Percentiles rank a stretch among this genome's conserved stretches.
Conservation (phyloP, 768 basidiomycete genomes). For the Aureoboletus auriporus region DNA sequence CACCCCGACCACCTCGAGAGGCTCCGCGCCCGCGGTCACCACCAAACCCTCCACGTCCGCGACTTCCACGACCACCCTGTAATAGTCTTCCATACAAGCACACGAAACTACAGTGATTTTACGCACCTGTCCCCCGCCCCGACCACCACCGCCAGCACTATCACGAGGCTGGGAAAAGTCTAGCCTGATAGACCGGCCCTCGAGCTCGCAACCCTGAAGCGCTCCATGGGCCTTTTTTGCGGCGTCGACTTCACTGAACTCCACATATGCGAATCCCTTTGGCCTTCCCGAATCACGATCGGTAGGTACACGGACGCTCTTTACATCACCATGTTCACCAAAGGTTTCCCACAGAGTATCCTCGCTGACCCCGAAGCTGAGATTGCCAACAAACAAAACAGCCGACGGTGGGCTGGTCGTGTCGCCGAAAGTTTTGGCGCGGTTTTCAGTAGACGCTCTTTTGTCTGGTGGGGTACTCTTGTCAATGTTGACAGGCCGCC, state of each 20-base stretch:
- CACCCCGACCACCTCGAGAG: constrained; percentile 39
- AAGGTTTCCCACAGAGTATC: constrained; percentile 89
- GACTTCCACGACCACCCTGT: constrained; percentile 33
- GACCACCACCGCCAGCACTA: constrained; percentile 52
- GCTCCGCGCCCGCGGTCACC: constrained; percentile 38
- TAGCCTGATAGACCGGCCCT: constrained; percentile 75
- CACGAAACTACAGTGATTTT: constrained; percentile 12
- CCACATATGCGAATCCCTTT: constrained; percentile 97
- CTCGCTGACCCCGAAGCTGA: constrained; percentile 77
- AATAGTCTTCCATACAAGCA: not conserved
- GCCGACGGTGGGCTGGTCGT: constrained; percentile 57
- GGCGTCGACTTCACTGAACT: constrained; percentile 76
- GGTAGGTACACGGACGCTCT: constrained; percentile 86
- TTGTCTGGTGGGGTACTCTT: constrained; percentile 63
- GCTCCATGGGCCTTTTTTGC: constrained; percentile 79
- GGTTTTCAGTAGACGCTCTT: constrained; percentile 54
- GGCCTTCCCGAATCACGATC: constrained; percentile 86
- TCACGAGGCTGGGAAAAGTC: constrained; percentile 88
- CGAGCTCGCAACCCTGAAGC: constrained; percentile 68
- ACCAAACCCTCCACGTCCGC: constrained; percentile 38
- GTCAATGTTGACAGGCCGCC: constrained; percentile 84
- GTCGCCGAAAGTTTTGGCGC: constrained; percentile 78
- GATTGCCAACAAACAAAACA: constrained; percentile 88
- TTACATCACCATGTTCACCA: constrained; percentile 79
- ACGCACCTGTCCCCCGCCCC: constrained; percentile 42